A percentile compares a stretch with the other conserved stretches of the same genome.
Evolutionary conservation across 192 early-diverging fungal species (phyloP).

Genomic region (Coemansia sp.): DNA sequence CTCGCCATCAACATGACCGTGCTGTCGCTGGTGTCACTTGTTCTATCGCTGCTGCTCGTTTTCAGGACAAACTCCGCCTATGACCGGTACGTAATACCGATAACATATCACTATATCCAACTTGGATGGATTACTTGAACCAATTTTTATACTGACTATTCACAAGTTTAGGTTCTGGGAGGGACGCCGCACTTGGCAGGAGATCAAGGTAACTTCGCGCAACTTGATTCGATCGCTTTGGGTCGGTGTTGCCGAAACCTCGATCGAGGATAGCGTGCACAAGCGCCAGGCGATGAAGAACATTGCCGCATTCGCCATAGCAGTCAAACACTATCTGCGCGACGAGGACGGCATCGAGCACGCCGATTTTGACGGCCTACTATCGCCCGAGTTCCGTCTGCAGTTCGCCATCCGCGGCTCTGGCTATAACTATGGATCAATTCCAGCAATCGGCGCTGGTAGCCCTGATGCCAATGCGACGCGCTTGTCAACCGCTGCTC

Average conservation of each 20-base stretch:
- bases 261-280: slow-evolving; percentile 49
- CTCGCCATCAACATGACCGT: slow-evolving; percentile 37
- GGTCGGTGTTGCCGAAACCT: slow-evolving; percentile 62
- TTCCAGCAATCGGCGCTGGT: slow-evolving; percentile 1
- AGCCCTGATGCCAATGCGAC: neutral
- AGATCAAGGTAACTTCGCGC: slow-evolving; percentile 66
- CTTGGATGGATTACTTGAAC: neutral
- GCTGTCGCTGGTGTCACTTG: slow-evolving; percentile 53
- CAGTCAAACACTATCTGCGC: slow-evolving; percentile 84
- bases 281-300: slow-evolving; percentile 75
- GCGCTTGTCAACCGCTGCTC: neutral
- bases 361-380: slow-evolving; percentile 66
- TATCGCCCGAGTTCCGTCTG: slow-evolving; percentile 49
- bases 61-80: slow-evolving; percentile 65
- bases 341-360: slow-evolving; percentile 68
- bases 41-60: slow-evolving; percentile 57
- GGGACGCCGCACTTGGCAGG: slow-evolving; percentile 81
- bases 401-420: slow-evolving; percentile 34
- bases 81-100: slow-evolving; percentile 58
- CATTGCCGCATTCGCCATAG: slow-evolving; percentile 74
- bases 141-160: neutral
- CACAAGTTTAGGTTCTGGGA: slow-evolving; percentile 57
- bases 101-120: neutral
- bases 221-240: slow-evolving; percentile 79
- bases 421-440: slow-evolving; percentile 36